phyloP scores from a whole-genome alignment of 176 grass and related monocot species.

The Ananas comosus region DNA sequence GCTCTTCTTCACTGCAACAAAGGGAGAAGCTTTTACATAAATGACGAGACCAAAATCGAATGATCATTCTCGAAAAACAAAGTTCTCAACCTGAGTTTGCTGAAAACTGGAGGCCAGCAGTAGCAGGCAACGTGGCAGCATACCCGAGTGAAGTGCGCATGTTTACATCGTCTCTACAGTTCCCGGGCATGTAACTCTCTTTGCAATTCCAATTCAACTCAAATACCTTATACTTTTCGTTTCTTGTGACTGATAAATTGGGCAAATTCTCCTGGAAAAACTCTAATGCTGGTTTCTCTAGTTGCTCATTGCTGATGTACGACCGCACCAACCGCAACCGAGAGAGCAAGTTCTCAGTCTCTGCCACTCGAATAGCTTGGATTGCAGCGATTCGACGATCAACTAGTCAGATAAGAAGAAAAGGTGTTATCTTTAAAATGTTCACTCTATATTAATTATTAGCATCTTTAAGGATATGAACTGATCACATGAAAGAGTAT shows the following conservation, averaged over 20 bases:
- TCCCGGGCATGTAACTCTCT: slow-evolving; percentile 19
- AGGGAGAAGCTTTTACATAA: slow-evolving; percentile 9
- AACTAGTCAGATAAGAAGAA: slow-evolving; percentile 31
- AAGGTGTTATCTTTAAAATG: not conserved
- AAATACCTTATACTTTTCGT: slow-evolving; percentile 34
- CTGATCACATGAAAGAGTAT: not conserved
- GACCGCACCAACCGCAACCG: slow-evolving; percentile 34
- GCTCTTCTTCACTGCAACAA: slow-evolving; percentile 45
- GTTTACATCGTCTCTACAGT: slow-evolving; percentile 30
- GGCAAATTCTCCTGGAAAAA: slow-evolving; percentile 76
- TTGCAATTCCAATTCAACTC: slow-evolving; percentile 63
- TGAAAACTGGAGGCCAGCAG: slow-evolving; percentile 44
- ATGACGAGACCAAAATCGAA: not conserved
- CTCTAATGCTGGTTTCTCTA: slow-evolving; percentile 43
- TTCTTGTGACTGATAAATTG: slow-evolving; percentile 32
- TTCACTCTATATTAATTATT: too few relatives aligned
- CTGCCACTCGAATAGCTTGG: slow-evolving; percentile 42
- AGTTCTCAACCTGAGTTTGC: slow-evolving; percentile 46
- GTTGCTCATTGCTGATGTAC: slow-evolving; percentile 51
- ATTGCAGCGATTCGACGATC: slow-evolving; percentile 44
- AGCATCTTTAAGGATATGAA: slow-evolving; percentile 3
- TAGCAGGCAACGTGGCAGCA: slow-evolving; percentile 30
- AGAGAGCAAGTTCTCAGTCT: slow-evolving; percentile 48
- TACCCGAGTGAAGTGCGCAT: slow-evolving; percentile 33
- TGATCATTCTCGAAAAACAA: not conserved